These are phyloP conservation scores for Punica granatum DNA, from an alignment of 345 rosid genomes.

Conservation along the genomic window DNA sequence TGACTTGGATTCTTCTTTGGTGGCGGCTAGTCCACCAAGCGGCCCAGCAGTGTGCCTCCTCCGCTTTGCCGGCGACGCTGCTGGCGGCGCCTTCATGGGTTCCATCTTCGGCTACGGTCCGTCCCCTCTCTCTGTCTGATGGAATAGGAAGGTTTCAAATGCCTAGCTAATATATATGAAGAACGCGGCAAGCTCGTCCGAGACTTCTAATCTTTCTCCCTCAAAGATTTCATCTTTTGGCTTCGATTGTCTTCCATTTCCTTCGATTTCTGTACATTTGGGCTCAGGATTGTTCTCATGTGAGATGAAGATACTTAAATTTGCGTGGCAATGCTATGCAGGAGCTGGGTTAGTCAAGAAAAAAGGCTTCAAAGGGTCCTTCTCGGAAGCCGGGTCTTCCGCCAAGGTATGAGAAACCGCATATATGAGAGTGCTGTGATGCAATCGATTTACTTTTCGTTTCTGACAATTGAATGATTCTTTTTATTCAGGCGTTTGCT, in stretches of 20 bases:
- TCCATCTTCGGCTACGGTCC: conserved; percentile 80
- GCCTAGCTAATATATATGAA: not conserved
- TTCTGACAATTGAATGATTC: not conserved
- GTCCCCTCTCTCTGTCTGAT: not conserved
- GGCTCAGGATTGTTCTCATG: not conserved
- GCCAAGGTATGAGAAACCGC: conserved; percentile 58
- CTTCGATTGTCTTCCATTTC: too few species aligned
- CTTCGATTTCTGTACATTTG: too few species aligned
- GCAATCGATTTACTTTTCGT: not conserved
- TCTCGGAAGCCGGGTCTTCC: conserved; percentile 72
- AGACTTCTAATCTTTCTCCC: not conserved
- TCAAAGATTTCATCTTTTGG: too few species aligned
- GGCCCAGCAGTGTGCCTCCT: conserved; percentile 62
- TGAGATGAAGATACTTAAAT: conserved; percentile 4
- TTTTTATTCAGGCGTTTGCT: conserved; percentile 46
- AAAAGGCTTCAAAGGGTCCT: conserved; percentile 76
- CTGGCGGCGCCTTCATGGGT: conserved; percentile 87
- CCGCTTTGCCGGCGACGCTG: conserved; percentile 68
- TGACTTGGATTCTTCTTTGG: conserved; percentile 25
- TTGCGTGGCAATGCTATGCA: conserved; percentile 20
- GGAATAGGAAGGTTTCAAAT: not conserved
- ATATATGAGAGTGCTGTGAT: not conserved
- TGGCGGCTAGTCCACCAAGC: conserved; percentile 20
- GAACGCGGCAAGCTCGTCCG: too few species aligned
- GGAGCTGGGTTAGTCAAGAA: conserved; percentile 77